Percentiles rank a stretch among this genome's conserved stretches.
phyloP scores from a whole-genome alignment of 306 rosid genomes.

The Malus sieversii region DNA sequence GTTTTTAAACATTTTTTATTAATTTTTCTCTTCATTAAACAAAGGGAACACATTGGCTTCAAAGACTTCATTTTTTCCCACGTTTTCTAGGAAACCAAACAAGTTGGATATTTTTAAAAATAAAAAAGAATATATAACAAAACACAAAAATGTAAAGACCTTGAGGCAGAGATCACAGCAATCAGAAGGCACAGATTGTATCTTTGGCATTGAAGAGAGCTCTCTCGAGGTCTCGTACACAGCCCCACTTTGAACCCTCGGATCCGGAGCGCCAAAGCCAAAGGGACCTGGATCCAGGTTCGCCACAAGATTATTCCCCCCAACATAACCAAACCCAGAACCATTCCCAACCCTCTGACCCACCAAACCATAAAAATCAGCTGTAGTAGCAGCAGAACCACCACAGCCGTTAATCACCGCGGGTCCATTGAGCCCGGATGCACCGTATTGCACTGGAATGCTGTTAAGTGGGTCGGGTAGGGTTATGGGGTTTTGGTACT shows the following conservation, averaged over 20 bases:
- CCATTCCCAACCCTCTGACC: conserved; percentile 10
- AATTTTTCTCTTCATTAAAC: no score
- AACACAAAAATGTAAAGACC: conserved; percentile 25
- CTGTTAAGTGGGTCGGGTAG: conserved; percentile 5
- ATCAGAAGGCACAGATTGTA: conserved; percentile 11
- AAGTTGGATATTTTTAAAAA: not conserved
- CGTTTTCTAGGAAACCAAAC: conserved; percentile 9
- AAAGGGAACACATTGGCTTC: not conserved
- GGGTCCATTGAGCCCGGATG: conserved; percentile 17
- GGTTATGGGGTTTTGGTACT: conserved; percentile 9
- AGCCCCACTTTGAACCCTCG: conserved; percentile 17
- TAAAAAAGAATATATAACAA: not conserved
- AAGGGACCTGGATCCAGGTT: conserved; percentile 15
- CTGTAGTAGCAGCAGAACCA: not conserved
- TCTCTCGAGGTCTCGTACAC: conserved; percentile 54
- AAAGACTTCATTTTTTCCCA: not conserved
- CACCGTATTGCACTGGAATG: conserved; percentile 36
- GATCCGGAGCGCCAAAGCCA: conserved; percentile 22
- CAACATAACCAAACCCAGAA: conserved; percentile 14
- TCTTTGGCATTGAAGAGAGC: conserved; percentile 88
- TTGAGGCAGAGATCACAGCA: conserved; percentile 41
- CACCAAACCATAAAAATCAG: not conserved
- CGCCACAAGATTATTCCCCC: conserved; percentile 8
- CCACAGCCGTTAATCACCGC: conserved; percentile 9
- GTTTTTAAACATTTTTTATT: no score